These are phyloP conservation scores for Crithidia fasciculata DNA, from an alignment of 208 protist genomes.

Conservation along the genomic window DNA sequence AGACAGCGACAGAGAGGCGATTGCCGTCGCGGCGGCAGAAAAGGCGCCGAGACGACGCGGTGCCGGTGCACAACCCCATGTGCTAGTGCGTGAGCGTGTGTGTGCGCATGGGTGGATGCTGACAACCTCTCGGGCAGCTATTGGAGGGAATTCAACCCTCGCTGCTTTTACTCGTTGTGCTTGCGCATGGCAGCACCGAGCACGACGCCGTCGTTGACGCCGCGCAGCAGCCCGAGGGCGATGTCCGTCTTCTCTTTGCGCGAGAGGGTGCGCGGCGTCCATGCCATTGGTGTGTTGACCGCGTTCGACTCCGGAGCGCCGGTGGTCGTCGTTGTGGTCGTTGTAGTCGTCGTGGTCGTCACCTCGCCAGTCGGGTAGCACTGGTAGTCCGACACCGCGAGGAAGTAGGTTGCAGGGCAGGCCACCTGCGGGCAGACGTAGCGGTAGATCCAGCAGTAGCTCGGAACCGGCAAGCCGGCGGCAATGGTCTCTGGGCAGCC, in stretches of 20 bases:
- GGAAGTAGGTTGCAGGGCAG: constrained; percentile 13
- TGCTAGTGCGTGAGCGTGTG: not conserved
- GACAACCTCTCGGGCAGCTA: not conserved
- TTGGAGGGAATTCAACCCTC: not conserved
- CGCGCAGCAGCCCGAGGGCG: constrained; percentile 2
- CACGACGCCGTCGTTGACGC: constrained; percentile 6
- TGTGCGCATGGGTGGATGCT: not conserved
- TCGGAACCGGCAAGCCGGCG: constrained; percentile 21
- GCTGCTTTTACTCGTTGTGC: constrained; percentile 2
- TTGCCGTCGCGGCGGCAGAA: not conserved
- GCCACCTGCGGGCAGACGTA: constrained; percentile 34
- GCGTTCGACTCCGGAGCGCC: not conserved
- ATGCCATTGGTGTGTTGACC: not conserved
- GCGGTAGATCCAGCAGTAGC: constrained; percentile 49
- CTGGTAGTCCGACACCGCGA: not conserved
- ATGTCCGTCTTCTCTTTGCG: not conserved
- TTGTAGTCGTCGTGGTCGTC: not conserved
- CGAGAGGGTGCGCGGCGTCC: constrained; percentile 2
- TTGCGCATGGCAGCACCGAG: constrained; percentile 1
- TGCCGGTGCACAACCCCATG: not conserved
- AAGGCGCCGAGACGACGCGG: not conserved
- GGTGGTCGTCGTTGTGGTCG: not conserved
- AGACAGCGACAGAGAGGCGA: not conserved
- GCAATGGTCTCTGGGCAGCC: constrained; percentile 37
- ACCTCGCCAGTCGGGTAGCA: constrained; percentile 3